Conservation (phyloP, 331 rosid species). For the Quercus tomentella region DNA sequence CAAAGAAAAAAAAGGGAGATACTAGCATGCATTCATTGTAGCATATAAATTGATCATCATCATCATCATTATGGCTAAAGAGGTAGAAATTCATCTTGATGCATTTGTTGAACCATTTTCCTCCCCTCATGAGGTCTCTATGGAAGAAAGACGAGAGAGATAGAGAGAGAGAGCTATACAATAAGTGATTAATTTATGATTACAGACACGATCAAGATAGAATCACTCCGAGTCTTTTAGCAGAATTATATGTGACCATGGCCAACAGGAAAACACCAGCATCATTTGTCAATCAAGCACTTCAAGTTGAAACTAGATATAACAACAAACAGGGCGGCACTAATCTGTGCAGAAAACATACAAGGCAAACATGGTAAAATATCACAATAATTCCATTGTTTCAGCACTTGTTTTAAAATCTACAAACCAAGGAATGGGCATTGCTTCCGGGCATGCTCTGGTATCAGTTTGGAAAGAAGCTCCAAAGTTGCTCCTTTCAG, state of each 20-base stretch:
- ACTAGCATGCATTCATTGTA: no score
- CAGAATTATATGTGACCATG: background rate
- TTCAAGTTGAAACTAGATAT: background rate
- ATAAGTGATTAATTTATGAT: background rate
- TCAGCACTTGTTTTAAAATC: background rate
- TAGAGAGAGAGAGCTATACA: background rate
- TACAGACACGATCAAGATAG: background rate
- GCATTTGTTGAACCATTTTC: no score
- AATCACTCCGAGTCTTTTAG: background rate
- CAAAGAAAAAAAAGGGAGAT: no score
- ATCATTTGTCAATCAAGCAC: background rate
- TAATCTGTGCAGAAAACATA: background rate
- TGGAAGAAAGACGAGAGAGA: no score
- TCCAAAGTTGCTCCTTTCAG: slow-evolving; percentile 61
- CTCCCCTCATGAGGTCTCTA: no score
- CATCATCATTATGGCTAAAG: no score
- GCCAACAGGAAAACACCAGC: background rate
- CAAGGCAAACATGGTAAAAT: slow-evolving; percentile 9
- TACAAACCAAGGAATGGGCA: slow-evolving; percentile 46
- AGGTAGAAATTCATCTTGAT: no score
- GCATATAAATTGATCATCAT: no score
- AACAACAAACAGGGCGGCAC: background rate
- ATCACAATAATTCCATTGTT: background rate
- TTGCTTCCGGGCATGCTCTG: slow-evolving; percentile 64
- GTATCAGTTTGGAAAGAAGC: slow-evolving; percentile 51